These are phyloP conservation scores for Eudorina sp. DNA, from an alignment of 139 green algal genomes.

Conservation along the genomic window DNA sequence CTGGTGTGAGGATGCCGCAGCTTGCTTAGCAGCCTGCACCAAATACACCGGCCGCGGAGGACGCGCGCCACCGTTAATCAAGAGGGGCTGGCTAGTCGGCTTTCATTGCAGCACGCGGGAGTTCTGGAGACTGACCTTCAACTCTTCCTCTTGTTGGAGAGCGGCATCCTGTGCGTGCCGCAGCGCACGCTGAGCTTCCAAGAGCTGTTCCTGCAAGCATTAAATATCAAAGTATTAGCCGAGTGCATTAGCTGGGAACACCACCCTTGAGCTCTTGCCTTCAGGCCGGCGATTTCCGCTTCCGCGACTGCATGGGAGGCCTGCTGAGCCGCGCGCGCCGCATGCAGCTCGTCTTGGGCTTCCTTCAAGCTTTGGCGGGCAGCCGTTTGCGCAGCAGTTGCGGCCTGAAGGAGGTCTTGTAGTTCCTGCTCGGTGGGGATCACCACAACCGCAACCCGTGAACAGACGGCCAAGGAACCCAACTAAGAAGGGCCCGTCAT, in stretches of 20 bases:
- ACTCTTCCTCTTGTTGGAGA: not conserved
- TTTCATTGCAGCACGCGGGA: not conserved
- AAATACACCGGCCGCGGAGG: not conserved
- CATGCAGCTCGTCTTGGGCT: not conserved
- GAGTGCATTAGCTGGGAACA: too few species aligned
- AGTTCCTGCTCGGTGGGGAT: conserved; percentile 32
- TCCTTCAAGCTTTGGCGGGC: not conserved
- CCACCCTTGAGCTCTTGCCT: not conserved
- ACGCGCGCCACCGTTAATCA: too few species aligned
- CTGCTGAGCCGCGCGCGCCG: not conserved
- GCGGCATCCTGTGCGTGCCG: not conserved
- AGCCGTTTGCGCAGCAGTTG: not conserved
- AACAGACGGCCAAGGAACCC: too few species aligned
- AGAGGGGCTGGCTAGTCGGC: too few species aligned
- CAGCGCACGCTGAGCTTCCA: not conserved
- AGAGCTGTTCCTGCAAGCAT: conserved; percentile 21
- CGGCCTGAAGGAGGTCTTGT: not conserved
- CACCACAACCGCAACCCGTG: too few species aligned
- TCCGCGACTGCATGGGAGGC: not conserved
- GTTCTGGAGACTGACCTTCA: conserved; percentile 31
- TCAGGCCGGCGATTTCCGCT: not conserved
- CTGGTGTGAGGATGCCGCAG: not conserved
- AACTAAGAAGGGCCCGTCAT: too few species aligned
- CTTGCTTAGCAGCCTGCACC: not conserved
- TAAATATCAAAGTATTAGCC: not conserved